Evolutionary conservation across 371 early-diverging fungal genomes (phyloP).

Genomic region (Saksenaea vasiformis): DNA sequence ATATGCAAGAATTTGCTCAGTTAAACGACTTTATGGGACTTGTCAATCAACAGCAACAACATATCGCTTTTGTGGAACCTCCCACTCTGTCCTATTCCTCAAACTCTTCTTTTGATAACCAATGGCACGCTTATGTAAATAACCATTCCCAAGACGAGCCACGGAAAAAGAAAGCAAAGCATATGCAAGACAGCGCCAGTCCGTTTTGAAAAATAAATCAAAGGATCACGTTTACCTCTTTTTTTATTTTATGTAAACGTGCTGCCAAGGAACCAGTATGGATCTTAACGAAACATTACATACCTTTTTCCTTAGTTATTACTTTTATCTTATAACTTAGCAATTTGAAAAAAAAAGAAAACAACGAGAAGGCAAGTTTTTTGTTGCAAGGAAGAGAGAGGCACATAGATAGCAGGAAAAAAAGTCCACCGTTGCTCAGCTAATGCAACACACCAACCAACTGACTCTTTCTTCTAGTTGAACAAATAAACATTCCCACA

Average conservation of each 20-base stretch:
- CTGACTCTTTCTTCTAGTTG: no score
- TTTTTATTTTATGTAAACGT: background rate
- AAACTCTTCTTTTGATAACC: background rate
- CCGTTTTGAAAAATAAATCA: background rate
- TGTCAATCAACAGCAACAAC: constrained; percentile 3
- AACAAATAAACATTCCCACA: no score
- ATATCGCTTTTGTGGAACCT: background rate
- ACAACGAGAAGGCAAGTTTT: no score
- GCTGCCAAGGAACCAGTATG: background rate
- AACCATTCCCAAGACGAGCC: constrained; percentile 3
- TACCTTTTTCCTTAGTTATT: no score
- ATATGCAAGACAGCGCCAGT: background rate
- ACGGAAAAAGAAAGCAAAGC: background rate
- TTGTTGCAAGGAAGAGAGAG: no score
- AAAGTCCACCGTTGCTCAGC: no score
- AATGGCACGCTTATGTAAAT: constrained; percentile 5
- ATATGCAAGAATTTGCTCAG: constrained; percentile 4
- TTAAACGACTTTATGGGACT: constrained; percentile 3
- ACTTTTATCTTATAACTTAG: no score
- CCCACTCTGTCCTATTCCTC: background rate
- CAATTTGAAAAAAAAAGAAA: no score
- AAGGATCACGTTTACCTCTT: background rate
- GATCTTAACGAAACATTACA: no score
- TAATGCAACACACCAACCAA: no score
- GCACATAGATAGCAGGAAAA: no score